Conservation (phyloP, 2,329 filamentous ascomycete genomes). For the Colletotrichum aenigma region DNA sequence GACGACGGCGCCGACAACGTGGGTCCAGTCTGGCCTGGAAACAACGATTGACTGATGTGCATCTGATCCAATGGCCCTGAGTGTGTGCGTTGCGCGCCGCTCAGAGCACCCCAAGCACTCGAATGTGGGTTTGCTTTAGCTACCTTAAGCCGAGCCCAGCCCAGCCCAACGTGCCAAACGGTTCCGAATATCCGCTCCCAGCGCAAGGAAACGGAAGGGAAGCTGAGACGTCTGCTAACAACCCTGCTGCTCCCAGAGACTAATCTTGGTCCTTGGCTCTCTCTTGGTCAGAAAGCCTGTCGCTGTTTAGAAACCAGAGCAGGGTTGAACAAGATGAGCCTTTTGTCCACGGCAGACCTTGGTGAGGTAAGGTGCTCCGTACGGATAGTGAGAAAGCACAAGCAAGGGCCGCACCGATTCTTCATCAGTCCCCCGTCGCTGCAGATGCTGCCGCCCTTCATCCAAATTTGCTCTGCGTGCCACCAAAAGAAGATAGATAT, state of each 20-base stretch:
- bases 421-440: background rate
- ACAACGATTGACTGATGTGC: background rate
- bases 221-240: background rate
- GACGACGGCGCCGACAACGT: background rate
- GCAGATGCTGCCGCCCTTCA: background rate
- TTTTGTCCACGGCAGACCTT: background rate
- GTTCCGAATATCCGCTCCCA: slow-evolving; percentile 14
- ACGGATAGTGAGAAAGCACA: background rate
- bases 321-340: background rate
- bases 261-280: background rate
- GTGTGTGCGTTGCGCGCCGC: background rate
- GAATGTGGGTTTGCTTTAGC: background rate
- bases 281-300: background rate
- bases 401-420: background rate
- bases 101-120: background rate
- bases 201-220: background rate
- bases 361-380: too few species aligned
- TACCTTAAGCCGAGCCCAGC: slow-evolving; percentile 1
- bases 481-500: background rate
- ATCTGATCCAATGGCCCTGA: background rate
- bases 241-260: too few species aligned
- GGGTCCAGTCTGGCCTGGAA: background rate
- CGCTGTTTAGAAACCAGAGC: background rate
- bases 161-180: slow-evolving; percentile 1
- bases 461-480: background rate